These are phyloP conservation scores for Penicillium paradoxum DNA, from an alignment of 495 filamentous ascomycete genomes.

Conservation along the genomic window DNA sequence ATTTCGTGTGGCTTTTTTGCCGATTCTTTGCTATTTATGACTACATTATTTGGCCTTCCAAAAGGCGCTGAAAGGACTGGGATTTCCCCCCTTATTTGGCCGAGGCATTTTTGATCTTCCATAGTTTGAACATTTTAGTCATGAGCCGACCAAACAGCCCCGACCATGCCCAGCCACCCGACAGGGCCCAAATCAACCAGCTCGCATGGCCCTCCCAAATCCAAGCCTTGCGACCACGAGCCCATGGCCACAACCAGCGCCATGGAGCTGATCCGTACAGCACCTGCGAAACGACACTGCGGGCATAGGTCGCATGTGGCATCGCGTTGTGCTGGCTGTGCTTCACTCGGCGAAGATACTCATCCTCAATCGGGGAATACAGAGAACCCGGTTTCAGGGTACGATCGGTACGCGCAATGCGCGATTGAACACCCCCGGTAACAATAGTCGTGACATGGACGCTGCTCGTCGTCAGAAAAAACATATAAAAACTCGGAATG, in stretches of 20 bases:
- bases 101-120: slow-evolving; percentile 23
- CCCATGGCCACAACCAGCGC: slow-evolving; percentile 47
- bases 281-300: slow-evolving; percentile 51
- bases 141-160: slow-evolving; percentile 39
- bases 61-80: neutral
- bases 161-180: slow-evolving; percentile 39
- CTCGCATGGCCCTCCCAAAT: slow-evolving; percentile 53
- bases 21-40: neutral
- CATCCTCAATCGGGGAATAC: slow-evolving; percentile 47
- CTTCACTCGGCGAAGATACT: slow-evolving; percentile 47
- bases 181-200: slow-evolving; percentile 45
- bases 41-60: neutral
- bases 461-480: slow-evolving; percentile 11
- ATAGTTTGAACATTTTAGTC: slow-evolving; percentile 45
- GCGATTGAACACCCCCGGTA: slow-evolving; percentile 58
- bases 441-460: slow-evolving; percentile 53
- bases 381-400: slow-evolving; percentile 43
- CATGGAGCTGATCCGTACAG: slow-evolving; percentile 42
- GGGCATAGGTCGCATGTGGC: slow-evolving; percentile 49
- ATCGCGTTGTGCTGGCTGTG: slow-evolving; percentile 57
- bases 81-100: slow-evolving; percentile 8
- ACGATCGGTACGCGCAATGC: slow-evolving; percentile 50
- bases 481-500: neutral
- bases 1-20: neutral
- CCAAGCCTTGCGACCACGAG: slow-evolving; percentile 38